These are phyloP conservation scores for Graphilbum fragrans DNA, from an alignment of 2,329 filamentous ascomycete species.

Conservation along the genomic window DNA sequence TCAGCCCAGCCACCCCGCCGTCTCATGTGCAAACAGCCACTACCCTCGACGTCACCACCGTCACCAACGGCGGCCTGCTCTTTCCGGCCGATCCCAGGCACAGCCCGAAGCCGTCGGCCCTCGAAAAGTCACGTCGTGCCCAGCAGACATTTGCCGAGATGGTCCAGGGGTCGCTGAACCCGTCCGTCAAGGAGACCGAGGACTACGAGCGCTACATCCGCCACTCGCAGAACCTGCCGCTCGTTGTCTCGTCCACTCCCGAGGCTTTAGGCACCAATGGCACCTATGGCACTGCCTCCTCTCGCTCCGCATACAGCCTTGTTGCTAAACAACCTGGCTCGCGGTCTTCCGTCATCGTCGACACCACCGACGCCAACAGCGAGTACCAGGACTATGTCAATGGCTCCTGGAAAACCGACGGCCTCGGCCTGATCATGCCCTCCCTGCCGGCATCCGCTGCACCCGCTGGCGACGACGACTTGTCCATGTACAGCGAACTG, in stretches of 20 bases:
- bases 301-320: neutral
- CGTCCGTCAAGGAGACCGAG: constrained; percentile 68
- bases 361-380: constrained; percentile 38
- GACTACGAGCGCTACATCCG: constrained; percentile 85
- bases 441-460: constrained; percentile 19
- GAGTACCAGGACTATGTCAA: constrained; percentile 77
- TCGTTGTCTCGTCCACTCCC: constrained; percentile 48
- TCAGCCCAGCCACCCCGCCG: neutral
- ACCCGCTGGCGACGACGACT: constrained; percentile 42
- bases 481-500: constrained; percentile 65
- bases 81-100: constrained; percentile 3
- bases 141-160: constrained; percentile 86
- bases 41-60: constrained; percentile 7
- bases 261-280: neutral
- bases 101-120: constrained; percentile 42
- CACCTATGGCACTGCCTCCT: constrained; percentile 15
- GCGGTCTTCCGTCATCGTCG: constrained; percentile 57
- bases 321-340: constrained; percentile 65
- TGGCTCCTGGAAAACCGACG: constrained; percentile 51
- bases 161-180: constrained; percentile 74
- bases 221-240: constrained; percentile 78
- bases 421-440: constrained; percentile 24
- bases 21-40: constrained; percentile 2
- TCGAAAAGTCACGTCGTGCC: constrained; percentile 69
- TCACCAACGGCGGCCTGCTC: constrained; percentile 6